These are phyloP conservation scores for Neurospora crassa DNA, from an alignment of 2,329 filamentous ascomycete genomes.

Conservation along the genomic window DNA sequence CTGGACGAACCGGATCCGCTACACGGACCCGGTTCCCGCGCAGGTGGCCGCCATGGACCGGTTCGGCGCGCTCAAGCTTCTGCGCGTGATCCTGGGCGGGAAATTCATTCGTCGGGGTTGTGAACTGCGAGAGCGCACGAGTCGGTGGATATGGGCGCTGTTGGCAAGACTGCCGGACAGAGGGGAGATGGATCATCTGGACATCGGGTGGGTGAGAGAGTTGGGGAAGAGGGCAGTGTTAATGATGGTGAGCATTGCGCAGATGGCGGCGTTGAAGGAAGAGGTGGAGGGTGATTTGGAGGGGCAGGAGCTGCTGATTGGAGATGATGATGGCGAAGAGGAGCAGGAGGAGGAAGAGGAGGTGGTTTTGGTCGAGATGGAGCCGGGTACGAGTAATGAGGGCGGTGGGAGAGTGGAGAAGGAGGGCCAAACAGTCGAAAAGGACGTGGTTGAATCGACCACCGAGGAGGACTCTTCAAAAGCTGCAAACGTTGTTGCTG, in stretches of 20 bases:
- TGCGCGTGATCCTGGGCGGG: conserved; percentile 57
- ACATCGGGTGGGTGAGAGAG: conserved; percentile 68
- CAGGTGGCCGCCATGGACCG: conserved; percentile 59
- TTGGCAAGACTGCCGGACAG: conserved; percentile 65
- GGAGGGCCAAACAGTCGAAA: conserved; percentile 20
- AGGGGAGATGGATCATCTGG: conserved; percentile 65
- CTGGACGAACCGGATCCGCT: conserved; percentile 44
- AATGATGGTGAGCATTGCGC: conserved; percentile 43
- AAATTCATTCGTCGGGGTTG: conserved; percentile 52
- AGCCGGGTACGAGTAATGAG: conserved; percentile 8
- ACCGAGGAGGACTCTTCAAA: not conserved
- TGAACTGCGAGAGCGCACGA: conserved; percentile 55
- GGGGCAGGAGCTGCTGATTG: conserved; percentile 14
- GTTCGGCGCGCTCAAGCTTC: conserved; percentile 52
- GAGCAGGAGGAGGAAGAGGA: conserved; percentile 18
- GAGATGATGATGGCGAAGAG: conserved; percentile 17
- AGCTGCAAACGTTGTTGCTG: not conserved
- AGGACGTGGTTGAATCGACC: conserved; percentile 1
- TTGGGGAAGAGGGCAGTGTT: conserved; percentile 67
- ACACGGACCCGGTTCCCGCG: conserved; percentile 45
- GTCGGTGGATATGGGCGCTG: conserved; percentile 78
- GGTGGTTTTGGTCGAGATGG: conserved; percentile 13
- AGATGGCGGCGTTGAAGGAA: conserved; percentile 38
- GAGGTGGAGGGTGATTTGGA: conserved; percentile 27
- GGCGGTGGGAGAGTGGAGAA: conserved; percentile 13